phyloP scores from a whole-genome alignment of 1,139 yeast genomes.

The Blastobotrys indianensis region DNA sequence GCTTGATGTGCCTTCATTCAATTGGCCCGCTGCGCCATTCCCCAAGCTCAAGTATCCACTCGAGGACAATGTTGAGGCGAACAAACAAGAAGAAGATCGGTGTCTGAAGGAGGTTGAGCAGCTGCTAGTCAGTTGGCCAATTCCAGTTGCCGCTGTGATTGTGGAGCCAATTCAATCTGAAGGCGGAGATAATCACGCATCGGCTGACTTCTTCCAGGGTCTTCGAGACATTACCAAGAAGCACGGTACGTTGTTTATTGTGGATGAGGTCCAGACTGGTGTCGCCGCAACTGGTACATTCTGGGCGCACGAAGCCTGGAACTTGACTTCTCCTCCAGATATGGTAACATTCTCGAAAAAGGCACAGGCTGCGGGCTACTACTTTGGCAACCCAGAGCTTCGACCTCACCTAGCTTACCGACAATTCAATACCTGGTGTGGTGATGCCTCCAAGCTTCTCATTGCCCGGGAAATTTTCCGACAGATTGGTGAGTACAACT shows the following conservation, averaged over 20 bases:
- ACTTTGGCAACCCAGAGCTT: slow-evolving; percentile 62
- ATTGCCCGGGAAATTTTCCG: slow-evolving; percentile 64
- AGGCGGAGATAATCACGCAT: slow-evolving; percentile 85
- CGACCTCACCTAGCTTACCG: slow-evolving; percentile 70
- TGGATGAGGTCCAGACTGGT: slow-evolving; percentile 85
- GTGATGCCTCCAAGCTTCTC: slow-evolving; percentile 75
- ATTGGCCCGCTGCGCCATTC: slow-evolving; percentile 84
- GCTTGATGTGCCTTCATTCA: slow-evolving; percentile 75
- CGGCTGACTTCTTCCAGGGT: slow-evolving; percentile 69
- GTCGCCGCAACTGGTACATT: slow-evolving; percentile 78
- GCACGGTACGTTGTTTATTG: slow-evolving; percentile 62
- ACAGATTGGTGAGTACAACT: slow-evolving; percentile 56
- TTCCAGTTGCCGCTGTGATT: slow-evolving; percentile 70
- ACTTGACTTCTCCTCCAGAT: slow-evolving; percentile 67
- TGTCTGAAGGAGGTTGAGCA: slow-evolving; percentile 57
- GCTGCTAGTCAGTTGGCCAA: slow-evolving; percentile 49
- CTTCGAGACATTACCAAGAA: slow-evolving; percentile 64
- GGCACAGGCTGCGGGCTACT: slow-evolving; percentile 83
- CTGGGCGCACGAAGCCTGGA: slow-evolving; percentile 86
- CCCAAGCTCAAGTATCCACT: slow-evolving; percentile 72
- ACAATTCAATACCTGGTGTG: slow-evolving; percentile 90
- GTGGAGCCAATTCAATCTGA: slow-evolving; percentile 82
- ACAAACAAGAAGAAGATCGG: slow-evolving; percentile 59
- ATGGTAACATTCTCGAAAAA: slow-evolving; percentile 80
- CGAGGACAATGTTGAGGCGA: slow-evolving; percentile 48